Evolutionary conservation across 305 asterid species (phyloP).

Genomic region (Fraxinus platypoda): DNA sequence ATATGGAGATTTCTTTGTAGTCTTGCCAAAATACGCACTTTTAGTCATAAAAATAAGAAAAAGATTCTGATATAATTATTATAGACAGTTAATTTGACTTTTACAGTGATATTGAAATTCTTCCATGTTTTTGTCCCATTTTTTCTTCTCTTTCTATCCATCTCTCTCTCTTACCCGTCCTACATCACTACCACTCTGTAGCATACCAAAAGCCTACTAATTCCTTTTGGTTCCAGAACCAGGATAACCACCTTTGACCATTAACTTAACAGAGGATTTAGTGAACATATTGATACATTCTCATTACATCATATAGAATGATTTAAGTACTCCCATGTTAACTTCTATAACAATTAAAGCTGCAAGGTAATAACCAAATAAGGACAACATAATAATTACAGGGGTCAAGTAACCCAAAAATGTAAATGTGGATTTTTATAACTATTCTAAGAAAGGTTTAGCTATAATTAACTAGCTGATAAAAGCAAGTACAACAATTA

Average conservation of each 20-base stretch:
- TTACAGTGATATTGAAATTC: not conserved
- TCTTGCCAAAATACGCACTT: not conserved
- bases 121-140: not conserved
- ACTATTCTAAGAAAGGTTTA: not conserved
- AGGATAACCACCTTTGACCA: not conserved
- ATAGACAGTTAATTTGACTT: not conserved
- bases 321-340: not conserved
- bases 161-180: not conserved
- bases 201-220: not conserved
- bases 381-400: not conserved
- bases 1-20: not conserved
- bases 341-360: not conserved
- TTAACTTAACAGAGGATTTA: not conserved
- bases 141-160: not conserved
- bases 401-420: not conserved
- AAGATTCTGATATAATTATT: not conserved
- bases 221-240: not conserved
- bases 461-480: not conserved
- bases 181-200: not conserved
- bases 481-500: not conserved
- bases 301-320: conserved; percentile 2
- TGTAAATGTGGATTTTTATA: not conserved
- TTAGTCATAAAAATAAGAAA: not conserved
- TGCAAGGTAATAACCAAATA: not conserved
- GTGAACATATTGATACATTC: not conserved